Conservation (phyloP, 208 protist genomes). For the Crithidia expoeki region DNA sequence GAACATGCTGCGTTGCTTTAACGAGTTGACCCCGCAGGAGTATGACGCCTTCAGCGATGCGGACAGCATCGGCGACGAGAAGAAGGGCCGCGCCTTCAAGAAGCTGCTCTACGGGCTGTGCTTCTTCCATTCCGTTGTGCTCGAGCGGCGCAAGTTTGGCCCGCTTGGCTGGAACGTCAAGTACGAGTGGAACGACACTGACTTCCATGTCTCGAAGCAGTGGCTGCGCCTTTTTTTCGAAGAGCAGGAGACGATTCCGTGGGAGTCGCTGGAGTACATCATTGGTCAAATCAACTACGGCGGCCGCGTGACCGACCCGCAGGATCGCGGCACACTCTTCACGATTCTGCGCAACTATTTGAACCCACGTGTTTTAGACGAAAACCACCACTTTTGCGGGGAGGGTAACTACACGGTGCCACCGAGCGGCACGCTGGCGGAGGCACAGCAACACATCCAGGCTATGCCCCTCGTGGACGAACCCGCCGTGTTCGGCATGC, state of each 20-base stretch:
- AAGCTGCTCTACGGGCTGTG: slow-evolving; percentile 96
- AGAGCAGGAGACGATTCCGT: slow-evolving; percentile 95
- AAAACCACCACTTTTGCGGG: slow-evolving; percentile 87
- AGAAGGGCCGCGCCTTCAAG: slow-evolving; percentile 88
- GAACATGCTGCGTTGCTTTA: slow-evolving; percentile 96
- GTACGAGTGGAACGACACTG: slow-evolving; percentile 99
- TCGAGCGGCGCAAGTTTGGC: slow-evolving; percentile 96
- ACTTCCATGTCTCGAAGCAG: slow-evolving; percentile 95
- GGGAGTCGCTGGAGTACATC: slow-evolving; percentile 97
- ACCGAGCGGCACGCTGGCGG: slow-evolving; percentile 46
- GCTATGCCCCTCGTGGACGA: slow-evolving; percentile 91
- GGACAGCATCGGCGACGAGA: slow-evolving; percentile 55
- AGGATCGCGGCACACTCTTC: slow-evolving; percentile 94
- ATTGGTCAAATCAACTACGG: slow-evolving; percentile 99
- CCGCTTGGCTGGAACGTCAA: slow-evolving; percentile 97
- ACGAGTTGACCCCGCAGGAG: slow-evolving; percentile 82
- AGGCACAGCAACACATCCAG: slow-evolving; percentile 83
- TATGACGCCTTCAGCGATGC: slow-evolving; percentile 67
- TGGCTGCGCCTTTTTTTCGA: slow-evolving; percentile 96
- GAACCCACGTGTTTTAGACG: slow-evolving; percentile 75
- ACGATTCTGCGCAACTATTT: slow-evolving; percentile 93
- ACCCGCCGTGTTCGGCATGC: slow-evolving; percentile 97
- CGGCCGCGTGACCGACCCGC: slow-evolving; percentile 98
- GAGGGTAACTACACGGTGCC: slow-evolving; percentile 81
- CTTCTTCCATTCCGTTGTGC: slow-evolving; percentile 98